A percentile compares a stretch with the other conserved stretches of the same genome.
Evolutionary conservation across 352 stramenopile species (phyloP).

Genomic region (Thalassiosira livingstoniorum): DNA sequence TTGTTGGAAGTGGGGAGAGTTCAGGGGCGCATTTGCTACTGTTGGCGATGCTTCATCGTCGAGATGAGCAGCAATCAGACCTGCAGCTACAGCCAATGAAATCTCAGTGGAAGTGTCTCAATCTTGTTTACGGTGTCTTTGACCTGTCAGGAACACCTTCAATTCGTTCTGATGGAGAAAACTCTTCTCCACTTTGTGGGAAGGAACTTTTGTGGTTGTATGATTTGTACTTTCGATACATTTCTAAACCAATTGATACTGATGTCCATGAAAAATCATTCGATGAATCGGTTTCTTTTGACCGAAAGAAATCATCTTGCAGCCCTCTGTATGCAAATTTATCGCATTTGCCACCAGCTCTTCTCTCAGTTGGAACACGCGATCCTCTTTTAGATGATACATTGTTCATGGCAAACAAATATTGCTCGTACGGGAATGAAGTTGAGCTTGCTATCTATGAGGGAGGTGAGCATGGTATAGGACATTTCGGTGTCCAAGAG

Average conservation of each 20-base stretch:
- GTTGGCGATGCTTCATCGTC: constrained; percentile 52
- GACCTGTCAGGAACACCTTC: constrained; percentile 58
- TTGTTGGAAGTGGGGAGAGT: constrained; percentile 62
- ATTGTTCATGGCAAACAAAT: constrained; percentile 48
- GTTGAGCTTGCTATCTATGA: constrained; percentile 55
- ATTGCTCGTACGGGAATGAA: constrained; percentile 29
- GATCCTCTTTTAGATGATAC: constrained; percentile 62
- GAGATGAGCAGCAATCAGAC: constrained; percentile 21
- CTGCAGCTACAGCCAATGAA: constrained; percentile 5
- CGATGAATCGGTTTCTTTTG: neutral
- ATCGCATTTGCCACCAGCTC: constrained; percentile 51
- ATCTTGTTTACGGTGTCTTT: constrained; percentile 62
- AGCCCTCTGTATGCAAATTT: constrained; percentile 55
- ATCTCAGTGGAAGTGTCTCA: constrained; percentile 55
- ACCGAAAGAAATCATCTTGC: constrained; percentile 23
- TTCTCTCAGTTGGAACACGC: constrained; percentile 53
- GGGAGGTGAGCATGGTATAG: constrained; percentile 56
- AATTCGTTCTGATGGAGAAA: constrained; percentile 36
- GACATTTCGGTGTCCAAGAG: constrained; percentile 66
- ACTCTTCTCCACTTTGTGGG: constrained; percentile 50
- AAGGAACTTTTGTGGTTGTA: constrained; percentile 58
- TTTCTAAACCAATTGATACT: constrained; percentile 8
- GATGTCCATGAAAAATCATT: constrained; percentile 13
- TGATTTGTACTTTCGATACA: constrained; percentile 55
- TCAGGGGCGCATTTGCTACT: constrained; percentile 63